A percentile compares a stretch with the other conserved stretches of the same genome.
These are phyloP conservation scores for Malus sieversii DNA, from an alignment of 306 rosid genomes.

Conservation along the genomic window DNA sequence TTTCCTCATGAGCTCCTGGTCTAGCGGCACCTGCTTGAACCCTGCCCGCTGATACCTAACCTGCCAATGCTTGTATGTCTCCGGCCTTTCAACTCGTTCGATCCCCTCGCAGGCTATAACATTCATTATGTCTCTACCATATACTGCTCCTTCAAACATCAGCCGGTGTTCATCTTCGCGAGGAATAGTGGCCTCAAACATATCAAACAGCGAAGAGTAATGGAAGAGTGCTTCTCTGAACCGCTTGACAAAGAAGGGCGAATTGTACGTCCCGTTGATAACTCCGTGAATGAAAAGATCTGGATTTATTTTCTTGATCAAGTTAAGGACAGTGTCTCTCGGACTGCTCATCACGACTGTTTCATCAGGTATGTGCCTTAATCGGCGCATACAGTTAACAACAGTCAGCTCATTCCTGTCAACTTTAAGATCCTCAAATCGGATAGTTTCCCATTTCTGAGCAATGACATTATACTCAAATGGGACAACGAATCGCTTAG, in stretches of 20 bases:
- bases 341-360: not conserved
- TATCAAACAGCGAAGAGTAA: not conserved
- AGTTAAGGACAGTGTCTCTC: too few species aligned
- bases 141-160: not conserved
- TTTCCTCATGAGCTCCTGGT: not conserved
- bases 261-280: not conserved
- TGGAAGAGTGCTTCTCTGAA: not conserved
- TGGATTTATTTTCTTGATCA: not conserved
- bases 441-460: not conserved
- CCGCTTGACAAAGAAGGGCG: not conserved
- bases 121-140: not conserved
- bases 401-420: not conserved
- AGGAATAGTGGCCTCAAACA: not conserved
- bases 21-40: not conserved
- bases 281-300: not conserved
- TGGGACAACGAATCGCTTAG: not conserved
- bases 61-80: not conserved
- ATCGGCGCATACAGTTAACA: not conserved
- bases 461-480: not conserved
- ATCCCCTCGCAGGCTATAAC: not conserved
- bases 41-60: not conserved
- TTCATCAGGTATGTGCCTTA: not conserved
- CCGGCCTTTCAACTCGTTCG: not conserved
- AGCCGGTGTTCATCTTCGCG: not conserved
- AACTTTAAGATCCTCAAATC: not conserved